Conservation (phyloP, 1,284 basidiomycete species). For the Ganoderma sinense region DNA sequence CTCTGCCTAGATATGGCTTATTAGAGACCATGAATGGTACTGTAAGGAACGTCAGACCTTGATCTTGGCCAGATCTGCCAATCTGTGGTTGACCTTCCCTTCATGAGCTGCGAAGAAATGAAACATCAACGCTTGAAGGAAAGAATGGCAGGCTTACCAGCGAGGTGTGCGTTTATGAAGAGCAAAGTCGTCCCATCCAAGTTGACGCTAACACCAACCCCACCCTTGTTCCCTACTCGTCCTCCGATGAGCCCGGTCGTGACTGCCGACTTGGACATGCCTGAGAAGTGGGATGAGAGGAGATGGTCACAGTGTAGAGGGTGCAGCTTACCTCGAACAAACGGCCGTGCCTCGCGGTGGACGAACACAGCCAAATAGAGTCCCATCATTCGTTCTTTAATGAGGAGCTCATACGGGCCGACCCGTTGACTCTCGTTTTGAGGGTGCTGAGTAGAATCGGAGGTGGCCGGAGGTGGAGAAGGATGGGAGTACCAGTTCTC, state of each 20-base stretch:
- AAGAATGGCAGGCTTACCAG: conserved; percentile 55
- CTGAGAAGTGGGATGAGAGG: conserved; percentile 41
- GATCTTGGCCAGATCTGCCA: conserved; percentile 79
- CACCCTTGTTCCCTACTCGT: conserved; percentile 87
- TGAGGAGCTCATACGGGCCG: conserved; percentile 79
- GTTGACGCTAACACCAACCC: conserved; percentile 84
- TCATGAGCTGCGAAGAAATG: conserved; percentile 67
- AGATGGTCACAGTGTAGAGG: conserved; percentile 7
- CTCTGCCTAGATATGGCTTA: conserved; percentile 53
- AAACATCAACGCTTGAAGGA: not conserved
- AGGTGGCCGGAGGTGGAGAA: conserved; percentile 6
- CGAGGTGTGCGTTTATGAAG: conserved; percentile 90
- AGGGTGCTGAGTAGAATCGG: conserved; percentile 19
- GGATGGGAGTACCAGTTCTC: conserved; percentile 74
- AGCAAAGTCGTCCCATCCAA: conserved; percentile 78
- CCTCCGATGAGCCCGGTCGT: conserved; percentile 90
- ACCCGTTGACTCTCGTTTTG: conserved; percentile 30
- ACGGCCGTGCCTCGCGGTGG: conserved; percentile 66
- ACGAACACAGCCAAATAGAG: conserved; percentile 82
- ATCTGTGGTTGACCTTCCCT: conserved; percentile 69
- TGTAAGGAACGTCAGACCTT: conserved; percentile 53
- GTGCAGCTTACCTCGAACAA: conserved; percentile 58
- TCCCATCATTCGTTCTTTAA: conserved; percentile 90
- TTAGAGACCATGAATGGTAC: not conserved
- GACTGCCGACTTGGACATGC: conserved; percentile 75